Evolutionary conservation across 2,329 filamentous ascomycete genomes (phyloP).

Genomic region (Alternaria metachromatica): DNA sequence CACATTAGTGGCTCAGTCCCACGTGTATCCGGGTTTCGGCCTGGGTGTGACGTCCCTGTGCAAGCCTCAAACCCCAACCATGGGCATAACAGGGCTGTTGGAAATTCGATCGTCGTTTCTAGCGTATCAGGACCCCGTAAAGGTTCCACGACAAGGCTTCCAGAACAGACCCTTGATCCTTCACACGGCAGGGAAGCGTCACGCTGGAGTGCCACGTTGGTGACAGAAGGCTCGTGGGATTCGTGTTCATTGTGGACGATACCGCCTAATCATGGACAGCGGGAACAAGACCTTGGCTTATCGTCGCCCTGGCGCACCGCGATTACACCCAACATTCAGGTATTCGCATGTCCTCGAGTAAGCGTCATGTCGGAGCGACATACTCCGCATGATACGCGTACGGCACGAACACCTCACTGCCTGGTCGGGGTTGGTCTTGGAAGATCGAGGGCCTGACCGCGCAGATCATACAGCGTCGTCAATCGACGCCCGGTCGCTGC

Average conservation of each 20-base stretch:
- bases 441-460: neutral
- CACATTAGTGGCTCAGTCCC: slow-evolving; percentile 28
- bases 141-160: slow-evolving; percentile 6
- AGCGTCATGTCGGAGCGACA: neutral
- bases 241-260: neutral
- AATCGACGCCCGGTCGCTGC: neutral
- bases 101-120: slow-evolving; percentile 1
- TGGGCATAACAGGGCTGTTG: slow-evolving; percentile 1
- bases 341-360: neutral
- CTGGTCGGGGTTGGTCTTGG: neutral
- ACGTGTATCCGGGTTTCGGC: slow-evolving; percentile 14
- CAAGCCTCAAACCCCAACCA: slow-evolving; percentile 5
- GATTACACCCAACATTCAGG: neutral
- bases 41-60: slow-evolving; percentile 18
- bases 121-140: slow-evolving; percentile 10
- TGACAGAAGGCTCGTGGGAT: neutral
- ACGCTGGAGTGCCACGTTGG: slow-evolving; percentile 1
- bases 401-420: neutral
- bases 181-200: neutral
- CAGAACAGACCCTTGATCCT: slow-evolving; percentile 14
- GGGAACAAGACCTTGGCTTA: neutral
- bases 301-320: neutral
- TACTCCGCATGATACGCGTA: neutral
- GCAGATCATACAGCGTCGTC: neutral
- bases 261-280: neutral